Evolutionary conservation across 805 yeast species (phyloP).

Genomic region (Metschnikowia aberdeeniae): DNA sequence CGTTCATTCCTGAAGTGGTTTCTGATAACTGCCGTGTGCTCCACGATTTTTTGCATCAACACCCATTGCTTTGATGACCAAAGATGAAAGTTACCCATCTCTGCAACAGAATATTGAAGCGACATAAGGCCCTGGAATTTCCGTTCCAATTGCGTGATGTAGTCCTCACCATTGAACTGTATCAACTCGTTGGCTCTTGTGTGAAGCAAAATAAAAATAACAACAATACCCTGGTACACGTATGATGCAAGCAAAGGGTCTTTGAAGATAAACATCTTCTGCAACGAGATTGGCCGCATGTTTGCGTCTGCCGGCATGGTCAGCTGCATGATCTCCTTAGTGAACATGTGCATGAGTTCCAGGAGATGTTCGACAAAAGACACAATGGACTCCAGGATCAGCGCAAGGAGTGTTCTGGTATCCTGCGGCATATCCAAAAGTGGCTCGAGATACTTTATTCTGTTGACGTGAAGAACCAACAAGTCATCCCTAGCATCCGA

Average conservation of each 20-base stretch:
- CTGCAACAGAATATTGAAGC: conserved; percentile 22
- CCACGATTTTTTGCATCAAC: conserved; percentile 28
- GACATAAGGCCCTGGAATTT: conserved; percentile 22
- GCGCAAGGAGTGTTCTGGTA: conserved; percentile 29
- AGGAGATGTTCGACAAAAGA: conserved; percentile 22
- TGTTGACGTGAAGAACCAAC: conserved; percentile 44
- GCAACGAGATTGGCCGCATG: conserved; percentile 19
- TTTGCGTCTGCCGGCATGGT: conserved; percentile 7
- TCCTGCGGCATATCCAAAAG: conserved; percentile 41
- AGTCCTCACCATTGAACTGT: conserved; percentile 16
- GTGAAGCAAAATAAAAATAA: conserved; percentile 46
- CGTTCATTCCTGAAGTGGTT: conserved; percentile 5
- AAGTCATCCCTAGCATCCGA: conserved; percentile 42
- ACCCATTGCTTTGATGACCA: conserved; percentile 36
- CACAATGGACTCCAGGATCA: conserved; percentile 30
- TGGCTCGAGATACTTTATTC: conserved; percentile 51
- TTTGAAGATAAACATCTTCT: conserved; percentile 33
- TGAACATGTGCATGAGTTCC: conserved; percentile 13
- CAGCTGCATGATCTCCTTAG: conserved; percentile 11
- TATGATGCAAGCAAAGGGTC: conserved; percentile 49
- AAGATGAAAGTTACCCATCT: conserved; percentile 19
- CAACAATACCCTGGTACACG: conserved; percentile 49
- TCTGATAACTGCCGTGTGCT: conserved; percentile 24
- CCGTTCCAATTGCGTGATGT: conserved; percentile 22
- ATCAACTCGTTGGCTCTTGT: conserved; percentile 36